Evolutionary conservation across 2,329 filamentous ascomycete species (phyloP), one percentile per base, ranked within the genome.

Genomic region (Aspergillus melleus): DNA sequence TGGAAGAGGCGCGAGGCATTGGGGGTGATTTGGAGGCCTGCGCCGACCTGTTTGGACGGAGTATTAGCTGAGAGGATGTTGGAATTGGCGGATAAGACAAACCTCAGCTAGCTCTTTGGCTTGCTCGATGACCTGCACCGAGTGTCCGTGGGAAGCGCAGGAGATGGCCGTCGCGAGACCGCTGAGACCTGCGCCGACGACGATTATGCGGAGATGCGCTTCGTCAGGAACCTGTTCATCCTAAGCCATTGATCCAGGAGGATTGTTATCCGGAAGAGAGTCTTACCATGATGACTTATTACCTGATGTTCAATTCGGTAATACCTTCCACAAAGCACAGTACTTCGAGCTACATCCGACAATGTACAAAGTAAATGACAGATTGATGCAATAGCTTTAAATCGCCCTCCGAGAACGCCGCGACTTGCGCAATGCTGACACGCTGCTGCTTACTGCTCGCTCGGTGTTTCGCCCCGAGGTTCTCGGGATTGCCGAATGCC

Each of bases 11-110:
- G 70, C 1, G 71, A 73, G 11, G 70, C 69, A 54, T 75, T 75
- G 1, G 72, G 72, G 4, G 70, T 72, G 46, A 75, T 86, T 71
- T 89, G 87, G 6, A 90, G 80, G 4, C 89, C 88, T 67, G 91
- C 90, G 14, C 90, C 87, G 61, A 42, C 12, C 36, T 42, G 36
- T 16, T 42, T 8, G 3, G 5, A 6, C 8, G 16, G 16, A n/a
- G 1, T 12, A 6, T 42, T 42, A 42, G 36, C 12, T 36, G 32
- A 16, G 11, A 16, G 4, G 11, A n/a, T 42, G 36, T 22, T 22
- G 22, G 6, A n/a, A 42, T 42, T 1, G 36, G 26, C 6, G 2
- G 26, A 8, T 9, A 42, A 42, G 36, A 6, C 16, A 42, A 8
- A 85, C 79, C 52, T 74, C 72, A 12, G 67, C 70, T 0, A 74